Conservation (phyloP, 441 rosid species). For the Erodium trifolium region DNA sequence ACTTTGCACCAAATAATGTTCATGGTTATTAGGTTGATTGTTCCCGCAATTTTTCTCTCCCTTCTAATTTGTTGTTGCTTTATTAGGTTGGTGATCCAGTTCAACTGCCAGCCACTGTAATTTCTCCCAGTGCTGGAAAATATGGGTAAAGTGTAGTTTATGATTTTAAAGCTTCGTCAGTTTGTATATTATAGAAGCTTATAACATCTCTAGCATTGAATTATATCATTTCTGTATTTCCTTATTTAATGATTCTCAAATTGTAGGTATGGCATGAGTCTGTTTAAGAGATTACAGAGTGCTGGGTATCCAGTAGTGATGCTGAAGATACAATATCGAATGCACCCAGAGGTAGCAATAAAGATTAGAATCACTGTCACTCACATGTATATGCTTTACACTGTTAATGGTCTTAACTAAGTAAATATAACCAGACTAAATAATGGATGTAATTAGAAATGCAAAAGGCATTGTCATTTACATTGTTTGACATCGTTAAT, state of each 20-base stretch:
- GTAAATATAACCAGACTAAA: background rate
- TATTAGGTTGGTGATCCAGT: conserved; percentile 88
- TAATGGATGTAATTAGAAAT: background rate
- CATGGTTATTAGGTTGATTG: conserved; percentile 9
- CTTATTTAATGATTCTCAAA: conserved; percentile 8
- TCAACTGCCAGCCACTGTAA: conserved; percentile 95
- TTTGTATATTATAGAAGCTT: background rate
- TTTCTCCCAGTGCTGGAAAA: conserved; percentile 67
- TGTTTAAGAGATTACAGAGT: conserved; percentile 88
- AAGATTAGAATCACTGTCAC: too few species aligned
- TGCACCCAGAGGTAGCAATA: conserved; percentile 81
- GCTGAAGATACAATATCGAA: conserved; percentile 88
- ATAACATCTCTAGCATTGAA: background rate
- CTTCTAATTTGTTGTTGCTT: background rate
- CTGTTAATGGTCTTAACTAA: background rate
- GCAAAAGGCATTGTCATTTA: background rate
- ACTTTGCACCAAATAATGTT: background rate
- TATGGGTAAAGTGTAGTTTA: conserved; percentile 40
- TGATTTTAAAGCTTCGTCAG: background rate
- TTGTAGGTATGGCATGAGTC: conserved; percentile 73
- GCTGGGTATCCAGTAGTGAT: conserved; percentile 93
- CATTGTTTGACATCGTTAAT: background rate
- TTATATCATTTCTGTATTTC: conserved; percentile 10
- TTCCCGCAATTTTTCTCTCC: background rate
- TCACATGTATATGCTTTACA: background rate